These are phyloP conservation scores for Trametes sp. DNA, from an alignment of 1,284 basidiomycete genomes.

Conservation along the genomic window DNA sequence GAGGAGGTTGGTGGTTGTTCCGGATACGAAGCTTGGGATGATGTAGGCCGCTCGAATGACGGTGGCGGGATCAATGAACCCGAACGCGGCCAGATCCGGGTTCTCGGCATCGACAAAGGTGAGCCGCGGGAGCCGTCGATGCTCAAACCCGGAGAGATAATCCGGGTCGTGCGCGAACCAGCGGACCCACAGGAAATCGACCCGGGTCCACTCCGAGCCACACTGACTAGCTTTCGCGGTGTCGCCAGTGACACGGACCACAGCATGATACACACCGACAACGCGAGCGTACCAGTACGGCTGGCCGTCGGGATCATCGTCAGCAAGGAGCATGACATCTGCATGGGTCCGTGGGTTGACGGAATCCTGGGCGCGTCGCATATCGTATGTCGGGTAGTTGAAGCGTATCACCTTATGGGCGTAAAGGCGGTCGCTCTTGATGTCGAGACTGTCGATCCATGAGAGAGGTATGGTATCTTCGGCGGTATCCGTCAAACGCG, in stretches of 20 bases:
- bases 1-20: conserved; percentile 17
- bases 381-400: conserved; percentile 55
- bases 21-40: conserved; percentile 38
- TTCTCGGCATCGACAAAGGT: conserved; percentile 5
- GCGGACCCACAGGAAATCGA: conserved; percentile 47
- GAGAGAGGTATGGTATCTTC: conserved; percentile 12
- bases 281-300: conserved; percentile 33
- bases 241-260: conserved; percentile 19
- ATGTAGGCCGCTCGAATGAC: conserved; percentile 41
- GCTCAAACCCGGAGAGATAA: background rate
- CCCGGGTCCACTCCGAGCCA: conserved; percentile 11
- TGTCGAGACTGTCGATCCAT: conserved; percentile 24
- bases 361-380: conserved; percentile 45
- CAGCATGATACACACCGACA: conserved; percentile 35
- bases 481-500: background rate
- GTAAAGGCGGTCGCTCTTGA: conserved; percentile 42
- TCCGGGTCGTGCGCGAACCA: conserved; percentile 24
- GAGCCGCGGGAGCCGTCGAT: conserved; percentile 3
- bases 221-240: background rate
- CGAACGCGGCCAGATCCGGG: conserved; percentile 34
- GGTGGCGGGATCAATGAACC: conserved; percentile 41
- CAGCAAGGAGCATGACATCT: conserved; percentile 45
- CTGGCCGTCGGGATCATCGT: conserved; percentile 22
- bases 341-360: conserved; percentile 43
- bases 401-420: conserved; percentile 39